Evolutionary conservation across 1,284 basidiomycete genomes (phyloP), one percentile per base, ranked within the genome.

Genomic region (Cystobasidium slooffiae): DNA sequence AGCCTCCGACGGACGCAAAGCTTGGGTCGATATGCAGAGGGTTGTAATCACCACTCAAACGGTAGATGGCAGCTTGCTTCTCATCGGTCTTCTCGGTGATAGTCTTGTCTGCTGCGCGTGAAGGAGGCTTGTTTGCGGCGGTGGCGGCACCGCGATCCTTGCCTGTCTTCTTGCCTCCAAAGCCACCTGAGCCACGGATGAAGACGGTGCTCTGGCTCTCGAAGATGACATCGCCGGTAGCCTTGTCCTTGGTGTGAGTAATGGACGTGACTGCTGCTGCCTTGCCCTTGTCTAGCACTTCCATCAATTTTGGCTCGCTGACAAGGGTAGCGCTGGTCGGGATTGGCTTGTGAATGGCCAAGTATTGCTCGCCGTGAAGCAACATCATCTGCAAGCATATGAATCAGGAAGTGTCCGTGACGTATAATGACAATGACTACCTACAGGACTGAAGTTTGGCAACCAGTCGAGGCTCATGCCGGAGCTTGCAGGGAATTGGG

Each of bases 301-400:
- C 91, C 77, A 92, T 84, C 83, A 87, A 80, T 70, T 82, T 87
- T 10, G 89, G 87, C 79, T 91, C 86, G 82, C 88, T 96, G 53
- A 93, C 86, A 46, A 98, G 85, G n/a, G 90, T 89, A 2, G 88
- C 95, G 76, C 87, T 89, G 0, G 92, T 94, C 0, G 96, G 95
- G 77, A 98, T 92, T 0, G 91, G 89, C 72, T 85, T 89, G 81
- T 92, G 91, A 83, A 99, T 94, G 76, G 89, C 86, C 76, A 99
- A 85, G 83, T 93, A 98, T 82, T 99, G 97, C 83, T 99, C 96
- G 74, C 96, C 96, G 83, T 99, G 97, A 39, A 99, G 87, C n/a
- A 99, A 86, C 84, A 94, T 97, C 76, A 94, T 92, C 87, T 92
- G 78, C 6, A 18, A 75, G 72, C 75, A 76, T 75, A 80, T 77